Conservation (phyloP, 345 rosid species). For the Tarenaya hassleriana region DNA sequence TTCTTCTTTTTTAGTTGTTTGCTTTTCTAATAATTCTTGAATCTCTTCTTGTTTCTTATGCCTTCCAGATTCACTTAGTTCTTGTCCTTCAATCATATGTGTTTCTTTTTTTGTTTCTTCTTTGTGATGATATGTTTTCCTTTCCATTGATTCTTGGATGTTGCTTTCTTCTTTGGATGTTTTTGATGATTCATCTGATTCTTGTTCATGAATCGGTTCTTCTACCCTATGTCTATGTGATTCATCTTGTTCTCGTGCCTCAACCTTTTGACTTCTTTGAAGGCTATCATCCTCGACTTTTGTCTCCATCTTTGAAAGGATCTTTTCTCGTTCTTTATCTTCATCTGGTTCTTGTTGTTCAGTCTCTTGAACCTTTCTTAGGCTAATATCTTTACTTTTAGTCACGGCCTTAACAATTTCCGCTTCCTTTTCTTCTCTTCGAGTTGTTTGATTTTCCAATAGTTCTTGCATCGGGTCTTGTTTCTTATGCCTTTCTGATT, state of each 20-base stretch:
- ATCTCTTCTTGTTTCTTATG: constrained; percentile 3
- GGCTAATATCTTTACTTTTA: not conserved
- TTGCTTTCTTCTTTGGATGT: too few relatives aligned
- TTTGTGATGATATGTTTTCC: not conserved
- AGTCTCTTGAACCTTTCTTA: constrained; percentile 1
- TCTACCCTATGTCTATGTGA: too few relatives aligned
- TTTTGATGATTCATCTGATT: too few relatives aligned
- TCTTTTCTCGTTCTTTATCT: constrained; percentile 10
- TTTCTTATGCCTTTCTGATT: constrained; percentile 1
- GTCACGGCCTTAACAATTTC: constrained; percentile 8
- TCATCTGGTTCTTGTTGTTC: constrained; percentile 14
- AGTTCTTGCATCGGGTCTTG: not conserved
- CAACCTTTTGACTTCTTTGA: too few relatives aligned
- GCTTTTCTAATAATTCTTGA: not conserved
- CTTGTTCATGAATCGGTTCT: too few relatives aligned
- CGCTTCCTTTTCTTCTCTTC: constrained; percentile 6
- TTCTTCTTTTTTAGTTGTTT: not conserved
- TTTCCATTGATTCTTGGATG: not conserved
- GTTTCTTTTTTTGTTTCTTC: constrained; percentile 3
- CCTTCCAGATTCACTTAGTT: constrained; percentile 1
- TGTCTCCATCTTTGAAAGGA: not conserved
- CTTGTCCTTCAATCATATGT: not conserved
- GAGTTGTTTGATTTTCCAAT: constrained; percentile 1
- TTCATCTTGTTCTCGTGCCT: too few relatives aligned
- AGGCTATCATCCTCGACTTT: too few relatives aligned